A percentile compares a stretch with the other conserved stretches of the same genome.
phyloP scores from a whole-genome alignment of 306 rosid species.

The Malus sylvestris region DNA sequence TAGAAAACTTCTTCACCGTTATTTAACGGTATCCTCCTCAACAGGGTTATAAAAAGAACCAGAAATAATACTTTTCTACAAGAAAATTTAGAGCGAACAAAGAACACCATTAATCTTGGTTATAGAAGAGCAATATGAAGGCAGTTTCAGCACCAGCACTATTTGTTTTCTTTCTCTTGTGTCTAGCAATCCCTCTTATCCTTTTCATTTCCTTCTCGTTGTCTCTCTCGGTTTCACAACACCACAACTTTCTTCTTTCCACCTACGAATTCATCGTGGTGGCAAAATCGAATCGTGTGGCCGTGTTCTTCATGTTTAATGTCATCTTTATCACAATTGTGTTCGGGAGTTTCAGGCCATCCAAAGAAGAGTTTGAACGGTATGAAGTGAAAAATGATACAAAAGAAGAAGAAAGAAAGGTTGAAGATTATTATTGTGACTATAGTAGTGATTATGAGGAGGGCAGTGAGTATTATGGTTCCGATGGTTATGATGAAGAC shows the following conservation, averaged over 20 bases:
- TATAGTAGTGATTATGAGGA: conserved; percentile 1
- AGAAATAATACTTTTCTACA: background rate
- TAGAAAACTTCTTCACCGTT: background rate
- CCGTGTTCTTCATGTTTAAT: conserved; percentile 18
- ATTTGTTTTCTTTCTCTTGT: background rate
- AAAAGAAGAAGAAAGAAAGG: background rate
- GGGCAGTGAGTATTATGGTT: background rate
- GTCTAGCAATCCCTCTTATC: background rate
- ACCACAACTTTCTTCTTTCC: conserved; percentile 8
- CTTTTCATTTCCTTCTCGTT: background rate
- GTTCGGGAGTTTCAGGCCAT: conserved; percentile 11
- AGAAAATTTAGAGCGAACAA: background rate
- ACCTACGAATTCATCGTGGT: conserved; percentile 12
- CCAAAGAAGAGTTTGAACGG: background rate
- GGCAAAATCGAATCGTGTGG: conserved; percentile 5
- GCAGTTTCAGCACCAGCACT: background rate
- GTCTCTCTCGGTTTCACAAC: conserved; percentile 2
- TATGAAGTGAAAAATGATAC: background rate
- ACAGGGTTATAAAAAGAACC: background rate
- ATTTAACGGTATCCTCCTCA: background rate
- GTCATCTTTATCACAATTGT: conserved; percentile 9
- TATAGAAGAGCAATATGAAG: conserved; percentile 1
- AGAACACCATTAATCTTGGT: background rate
- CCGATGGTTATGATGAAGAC: conserved; percentile 31
- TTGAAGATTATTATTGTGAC: background rate